phyloP scores from a whole-genome alignment of 2,329 filamentous ascomycete genomes.

The Pseudogymnoascus sp. region DNA sequence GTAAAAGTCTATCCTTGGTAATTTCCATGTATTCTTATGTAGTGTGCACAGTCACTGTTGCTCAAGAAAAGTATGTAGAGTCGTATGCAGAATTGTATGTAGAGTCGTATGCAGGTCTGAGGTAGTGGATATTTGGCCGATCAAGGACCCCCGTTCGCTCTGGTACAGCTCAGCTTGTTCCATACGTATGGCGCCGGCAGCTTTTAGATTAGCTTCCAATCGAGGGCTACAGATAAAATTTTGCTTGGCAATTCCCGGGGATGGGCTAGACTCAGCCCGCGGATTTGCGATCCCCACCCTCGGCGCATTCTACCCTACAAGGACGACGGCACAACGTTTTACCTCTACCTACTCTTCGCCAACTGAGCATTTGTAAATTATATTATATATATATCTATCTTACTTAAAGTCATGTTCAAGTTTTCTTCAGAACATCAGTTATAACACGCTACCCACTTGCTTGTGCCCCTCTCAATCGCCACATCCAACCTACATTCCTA shows the following conservation, averaged over 20 bases:
- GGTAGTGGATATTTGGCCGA: not conserved
- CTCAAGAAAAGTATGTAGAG: not conserved
- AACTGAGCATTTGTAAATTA: not conserved
- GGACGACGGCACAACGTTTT: not conserved
- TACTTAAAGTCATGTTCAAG: not conserved
- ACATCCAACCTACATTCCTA: not conserved
- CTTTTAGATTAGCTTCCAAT: not conserved
- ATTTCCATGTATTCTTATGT: not conserved
- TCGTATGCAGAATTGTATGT: not conserved
- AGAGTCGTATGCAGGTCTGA: not conserved
- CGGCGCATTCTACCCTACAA: not conserved
- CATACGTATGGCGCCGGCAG: not conserved
- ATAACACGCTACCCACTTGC: not conserved
- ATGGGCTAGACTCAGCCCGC: not conserved
- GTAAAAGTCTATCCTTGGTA: conserved; percentile 1
- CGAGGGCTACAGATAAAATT: not conserved
- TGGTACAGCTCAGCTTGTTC: not conserved
- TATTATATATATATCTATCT: not conserved
- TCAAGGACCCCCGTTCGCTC: not conserved
- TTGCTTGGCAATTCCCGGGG: not conserved
- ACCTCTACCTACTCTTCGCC: not conserved
- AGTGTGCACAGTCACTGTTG: not conserved
- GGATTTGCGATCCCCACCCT: not conserved
- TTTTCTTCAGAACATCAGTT: not conserved
- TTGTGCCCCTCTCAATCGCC: not conserved